Conservation (phyloP, 2,329 filamentous ascomycete species). For the Xylaria sp. region DNA sequence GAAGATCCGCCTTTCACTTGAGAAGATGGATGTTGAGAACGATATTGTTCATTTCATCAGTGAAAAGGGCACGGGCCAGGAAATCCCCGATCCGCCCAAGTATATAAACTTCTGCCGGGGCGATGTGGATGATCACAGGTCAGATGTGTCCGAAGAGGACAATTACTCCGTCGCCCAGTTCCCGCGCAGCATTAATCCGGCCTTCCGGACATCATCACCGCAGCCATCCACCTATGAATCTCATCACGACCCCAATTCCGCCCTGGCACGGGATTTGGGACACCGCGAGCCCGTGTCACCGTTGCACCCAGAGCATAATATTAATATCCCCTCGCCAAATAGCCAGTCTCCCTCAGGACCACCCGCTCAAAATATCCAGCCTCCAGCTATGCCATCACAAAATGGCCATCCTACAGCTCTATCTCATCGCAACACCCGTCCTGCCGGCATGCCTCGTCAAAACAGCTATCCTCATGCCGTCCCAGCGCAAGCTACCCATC, state of each 20-base stretch:
- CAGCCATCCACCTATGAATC: constrained; percentile 94
- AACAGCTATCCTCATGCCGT: constrained; percentile 18
- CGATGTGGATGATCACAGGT: constrained; percentile 81
- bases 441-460: constrained; percentile 10
- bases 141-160: constrained; percentile 80
- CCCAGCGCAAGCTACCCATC: constrained; percentile 6
- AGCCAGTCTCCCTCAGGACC: constrained; percentile 34
- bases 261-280: constrained; percentile 74
- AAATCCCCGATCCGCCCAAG: constrained; percentile 95
- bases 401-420: background rate
- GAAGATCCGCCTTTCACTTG: constrained; percentile 91
- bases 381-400: background rate
- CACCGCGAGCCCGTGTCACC: constrained; percentile 62
- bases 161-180: constrained; percentile 96
- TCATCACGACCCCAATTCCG: constrained; percentile 85
- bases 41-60: constrained; percentile 91
- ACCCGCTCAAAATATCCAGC: constrained; percentile 2
- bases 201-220: constrained; percentile 94
- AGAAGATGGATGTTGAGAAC: constrained; percentile 96
- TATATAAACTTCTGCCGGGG: constrained; percentile 99
- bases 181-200: constrained; percentile 92
- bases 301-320: constrained; percentile 60
- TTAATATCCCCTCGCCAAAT: constrained; percentile 64
- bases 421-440: background rate
- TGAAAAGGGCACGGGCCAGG: constrained; percentile 89